phyloP scores from a whole-genome alignment of 176 grass and related monocot genomes.

The Alopecurus myosuroides region DNA sequence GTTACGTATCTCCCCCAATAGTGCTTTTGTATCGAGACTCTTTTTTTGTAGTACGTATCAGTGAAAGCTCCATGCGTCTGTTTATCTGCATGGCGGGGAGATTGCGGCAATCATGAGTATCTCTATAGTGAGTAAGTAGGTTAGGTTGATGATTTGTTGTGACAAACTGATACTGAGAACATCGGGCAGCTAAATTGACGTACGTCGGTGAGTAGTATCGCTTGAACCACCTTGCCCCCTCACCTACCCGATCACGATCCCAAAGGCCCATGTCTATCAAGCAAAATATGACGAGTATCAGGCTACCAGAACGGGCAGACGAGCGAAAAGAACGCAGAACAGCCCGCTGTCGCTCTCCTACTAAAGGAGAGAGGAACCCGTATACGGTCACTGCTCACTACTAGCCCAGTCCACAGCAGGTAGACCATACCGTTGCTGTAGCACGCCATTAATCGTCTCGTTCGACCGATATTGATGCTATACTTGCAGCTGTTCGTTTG shows the following conservation, averaged over 20 bases:
- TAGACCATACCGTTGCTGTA: too few species aligned
- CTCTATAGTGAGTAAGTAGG: neutral
- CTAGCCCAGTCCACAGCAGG: neutral
- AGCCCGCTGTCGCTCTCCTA: neutral
- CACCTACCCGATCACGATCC: conserved; percentile 33
- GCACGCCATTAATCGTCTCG: too few species aligned
- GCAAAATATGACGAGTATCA: neutral
- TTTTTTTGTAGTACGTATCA: too few species aligned
- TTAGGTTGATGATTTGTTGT: conserved; percentile 19
- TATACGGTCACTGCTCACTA: neutral
- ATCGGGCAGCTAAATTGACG: neutral
- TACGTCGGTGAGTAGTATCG: conserved; percentile 11
- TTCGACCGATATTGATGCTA: too few species aligned
- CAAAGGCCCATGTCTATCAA: neutral
- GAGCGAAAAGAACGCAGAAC: neutral
- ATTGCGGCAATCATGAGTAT: neutral
- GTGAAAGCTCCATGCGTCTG: neutral
- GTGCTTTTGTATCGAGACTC: neutral
- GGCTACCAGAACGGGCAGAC: neutral
- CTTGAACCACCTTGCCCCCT: conserved; percentile 32
- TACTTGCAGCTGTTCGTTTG: too few species aligned
- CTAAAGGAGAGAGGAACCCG: neutral
- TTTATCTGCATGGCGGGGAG: conserved; percentile 3
- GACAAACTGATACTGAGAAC: conserved; percentile 29
- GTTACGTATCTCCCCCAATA: too few species aligned